These are phyloP conservation scores for Lactarius akahatsu DNA, from an alignment of 768 basidiomycete species.

Conservation along the genomic window DNA sequence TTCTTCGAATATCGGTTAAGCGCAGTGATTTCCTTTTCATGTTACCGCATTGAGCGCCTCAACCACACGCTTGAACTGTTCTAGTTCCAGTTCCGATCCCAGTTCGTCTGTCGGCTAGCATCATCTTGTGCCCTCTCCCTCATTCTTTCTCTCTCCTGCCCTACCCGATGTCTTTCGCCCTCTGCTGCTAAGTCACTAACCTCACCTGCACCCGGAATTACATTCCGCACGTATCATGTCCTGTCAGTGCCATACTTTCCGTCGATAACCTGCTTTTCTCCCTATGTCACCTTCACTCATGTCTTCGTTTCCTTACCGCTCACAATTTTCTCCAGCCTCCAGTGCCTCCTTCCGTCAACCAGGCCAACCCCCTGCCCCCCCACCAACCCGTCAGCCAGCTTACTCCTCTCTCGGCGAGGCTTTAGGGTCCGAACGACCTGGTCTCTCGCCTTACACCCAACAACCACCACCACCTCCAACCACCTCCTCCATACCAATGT, in stretches of 20 bases:
- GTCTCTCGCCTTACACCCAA: constrained; percentile 24
- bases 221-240: constrained; percentile 29
- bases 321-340: constrained; percentile 27
- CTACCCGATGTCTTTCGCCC: constrained; percentile 23
- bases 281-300: constrained; percentile 12
- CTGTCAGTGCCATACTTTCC: constrained; percentile 29
- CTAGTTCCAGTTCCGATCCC: constrained; percentile 4
- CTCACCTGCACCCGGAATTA: constrained; percentile 4
- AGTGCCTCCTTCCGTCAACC: constrained; percentile 21
- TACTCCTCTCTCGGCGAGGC: constrained; percentile 33
- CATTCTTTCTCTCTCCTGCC: constrained; percentile 2
- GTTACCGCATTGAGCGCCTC: constrained; percentile 21
- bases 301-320: constrained; percentile 26
- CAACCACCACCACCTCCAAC: constrained; percentile 20
- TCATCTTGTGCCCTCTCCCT: constrained; percentile 9
- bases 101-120: constrained; percentile 4
- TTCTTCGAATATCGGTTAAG: constrained; percentile 22
- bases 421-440: constrained; percentile 25
- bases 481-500: constrained; percentile 37
- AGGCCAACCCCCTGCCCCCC: constrained; percentile 19
- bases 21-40: constrained; percentile 27
- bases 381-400: constrained; percentile 25
- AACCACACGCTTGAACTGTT: constrained; percentile 19
- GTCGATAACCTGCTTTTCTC: constrained; percentile 19
- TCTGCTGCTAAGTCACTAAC: constrained; percentile 15